Percentiles rank a stretch among this genome's conserved stretches.
Conservation (phyloP, 148 eudicot species). For the Agrostemma githago region DNA sequence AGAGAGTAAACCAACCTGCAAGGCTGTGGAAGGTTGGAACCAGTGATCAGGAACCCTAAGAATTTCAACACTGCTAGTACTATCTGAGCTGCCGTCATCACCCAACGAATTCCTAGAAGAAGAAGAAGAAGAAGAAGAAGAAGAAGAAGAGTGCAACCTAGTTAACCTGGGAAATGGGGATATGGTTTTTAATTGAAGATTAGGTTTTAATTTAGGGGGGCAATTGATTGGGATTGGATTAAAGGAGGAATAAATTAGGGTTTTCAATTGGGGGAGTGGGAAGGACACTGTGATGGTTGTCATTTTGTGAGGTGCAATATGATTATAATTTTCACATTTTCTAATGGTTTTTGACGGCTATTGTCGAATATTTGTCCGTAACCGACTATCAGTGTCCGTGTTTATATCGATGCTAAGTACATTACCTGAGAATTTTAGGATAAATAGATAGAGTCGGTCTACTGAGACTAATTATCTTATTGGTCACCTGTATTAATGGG, state of each 20-base stretch:
- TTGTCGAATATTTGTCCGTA: too few species aligned
- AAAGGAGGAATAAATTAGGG: neutral
- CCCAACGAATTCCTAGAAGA: constrained; percentile 8
- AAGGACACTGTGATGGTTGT: neutral
- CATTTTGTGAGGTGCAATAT: neutral
- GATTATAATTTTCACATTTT: too few species aligned
- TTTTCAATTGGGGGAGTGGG: constrained; percentile 11
- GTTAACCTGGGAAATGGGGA: constrained; percentile 19
- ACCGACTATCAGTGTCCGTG: too few species aligned
- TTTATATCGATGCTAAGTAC: too few species aligned
- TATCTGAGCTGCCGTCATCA: constrained; percentile 25
- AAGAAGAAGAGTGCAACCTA: constrained; percentile 2
- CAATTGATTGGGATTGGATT: neutral
- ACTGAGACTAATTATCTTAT: too few species aligned
- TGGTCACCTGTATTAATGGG: too few species aligned
- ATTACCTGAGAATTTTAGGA: too few species aligned
- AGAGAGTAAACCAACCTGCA: constrained; percentile 32
- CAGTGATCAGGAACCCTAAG: constrained; percentile 67
- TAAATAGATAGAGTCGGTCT: too few species aligned
- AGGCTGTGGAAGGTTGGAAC: constrained; percentile 54
- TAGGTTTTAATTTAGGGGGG: neutral
- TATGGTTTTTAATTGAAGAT: neutral
- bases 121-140: constrained; percentile 7
- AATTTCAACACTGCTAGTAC: constrained; percentile 37
- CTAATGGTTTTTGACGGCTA: too few species aligned